Base-by-base conservation (phyloP, 2,329 filamentous ascomycete genomes). In the Diaporthe aspalathi region DNA sequence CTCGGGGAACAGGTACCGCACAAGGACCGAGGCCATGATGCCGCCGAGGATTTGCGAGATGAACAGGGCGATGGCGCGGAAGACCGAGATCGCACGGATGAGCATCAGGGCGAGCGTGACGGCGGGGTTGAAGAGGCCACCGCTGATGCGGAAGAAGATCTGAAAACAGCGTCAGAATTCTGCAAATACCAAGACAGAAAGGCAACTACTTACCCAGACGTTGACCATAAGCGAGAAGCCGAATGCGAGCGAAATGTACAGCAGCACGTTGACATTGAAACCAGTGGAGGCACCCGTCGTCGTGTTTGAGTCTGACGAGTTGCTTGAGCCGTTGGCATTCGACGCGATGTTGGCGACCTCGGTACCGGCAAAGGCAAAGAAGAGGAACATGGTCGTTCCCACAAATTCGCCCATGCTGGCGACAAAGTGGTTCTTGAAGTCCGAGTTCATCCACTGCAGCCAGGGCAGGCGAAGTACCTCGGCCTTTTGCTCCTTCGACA, bases 1-100 rank as follows among this genome's bases (percentile, higher is more conserved):
- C 0, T 87, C 89, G 0, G 90, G 90, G 22, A 91, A 83, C 6
- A 92, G 80, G 0, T 82, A 86, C 32, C 85, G 83, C 1, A 88
- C 85, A 1, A 92, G 83, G n/a, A 84, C 89, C 0, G 89, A 86
- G 1, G 90, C 87, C 1, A 86, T 84, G 49, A 92, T 91, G 6
- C 84, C 87, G 5, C 82, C 90, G 1, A 89, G 76, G 12, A 92
- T 76, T 76, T 93, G 90, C 1, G 88, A 85, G 6, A 85, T 78
- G 65, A 91, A 79, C 60, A 91, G 83, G 1, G 88, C 75, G 1
- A 84, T 73, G 6, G 84, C 87, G 8, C 89, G 87, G 2, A 87
- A 27, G 17, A 84, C 83, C 17, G 83, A 83, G 53, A 92, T 82
- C 5, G 86, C 88, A 1, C 89, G 88, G 60, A 88, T 85, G 3